Conservation (phyloP, 148 eudicot genomes). For the Arbutus unedo region DNA sequence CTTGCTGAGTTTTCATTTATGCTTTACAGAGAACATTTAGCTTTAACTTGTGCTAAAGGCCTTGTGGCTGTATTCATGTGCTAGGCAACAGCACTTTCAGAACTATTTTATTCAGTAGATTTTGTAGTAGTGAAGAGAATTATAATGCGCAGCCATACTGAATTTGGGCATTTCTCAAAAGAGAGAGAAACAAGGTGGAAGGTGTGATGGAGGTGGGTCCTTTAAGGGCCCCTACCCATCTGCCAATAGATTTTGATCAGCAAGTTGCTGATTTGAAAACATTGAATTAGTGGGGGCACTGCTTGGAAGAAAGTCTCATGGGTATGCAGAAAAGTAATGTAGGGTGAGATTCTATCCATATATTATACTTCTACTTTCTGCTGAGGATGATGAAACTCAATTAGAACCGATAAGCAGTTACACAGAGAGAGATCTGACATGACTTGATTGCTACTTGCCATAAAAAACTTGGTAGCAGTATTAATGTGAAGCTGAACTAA, state of each 20-base stretch:
- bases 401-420: conserved; percentile 2
- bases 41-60: not conserved
- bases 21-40: conserved; percentile 10
- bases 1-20: not conserved
- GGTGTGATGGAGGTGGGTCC: conserved; percentile 9
- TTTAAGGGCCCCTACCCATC: conserved; percentile 21
- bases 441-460: not conserved
- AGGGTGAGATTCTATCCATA: conserved; percentile 4
- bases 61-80: conserved; percentile 15
- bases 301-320: conserved; percentile 16
- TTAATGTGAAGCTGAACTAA: conserved; percentile 12
- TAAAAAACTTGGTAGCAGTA: conserved; percentile 1
- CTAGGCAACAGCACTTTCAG: not conserved
- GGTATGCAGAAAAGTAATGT: conserved; percentile 13
- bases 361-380: conserved; percentile 5
- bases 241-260: conserved; percentile 14
- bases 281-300: conserved; percentile 19
- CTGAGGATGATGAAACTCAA: not conserved
- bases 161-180: not conserved
- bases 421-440: not conserved
- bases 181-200: conserved; percentile 14
- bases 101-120: not conserved
- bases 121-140: not conserved
- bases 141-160: not conserved
- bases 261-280: conserved; percentile 17